Base-by-base conservation (phyloP, 345 rosid genomes). In the Rubroshorea leprosula region DNA sequence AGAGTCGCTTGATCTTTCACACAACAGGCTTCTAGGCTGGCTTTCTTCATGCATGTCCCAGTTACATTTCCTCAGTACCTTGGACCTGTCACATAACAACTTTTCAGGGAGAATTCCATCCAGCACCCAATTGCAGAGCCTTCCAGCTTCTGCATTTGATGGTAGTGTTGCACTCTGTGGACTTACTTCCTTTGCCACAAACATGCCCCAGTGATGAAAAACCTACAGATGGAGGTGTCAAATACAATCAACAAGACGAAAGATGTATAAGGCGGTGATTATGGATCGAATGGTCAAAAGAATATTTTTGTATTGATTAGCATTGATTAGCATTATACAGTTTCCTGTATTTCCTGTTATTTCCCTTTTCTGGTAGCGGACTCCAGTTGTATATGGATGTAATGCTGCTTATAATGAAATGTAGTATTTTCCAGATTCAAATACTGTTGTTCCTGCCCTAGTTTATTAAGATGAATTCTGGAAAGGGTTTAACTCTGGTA, bases 51-150 rank as follows among this genome's bases (percentile, higher is more conserved):
- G 49, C 15, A 4, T 71, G 4, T 41, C 27, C 6, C 7, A n/a
- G 18, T 31, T 66, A 12, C 10, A 5, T 23, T 49, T 8, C 21
- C 64, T 62, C 3, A 9, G 64, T 15, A 22, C 13, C 6, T 43
- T 66, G 56, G 13, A 71, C 23, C 31, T 66, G 53, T 71, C 67
- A 0, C 14, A 51, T 15, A 65, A 71, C 70, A 66, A 52, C 23
- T 52, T 66, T 29, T 44, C 71, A 0, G 57, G 71, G 39, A 66
- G 27, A 53, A 58, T 71, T 19, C 71, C 64, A 12, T 4, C 17
- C 0, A 8, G 61, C 35, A 49, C 71, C 21, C 64, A 62, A 35
- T 15, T 60, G 21, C 62, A 53, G 52, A 22, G 62, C 14, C 66
- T 61, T 16, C 17, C 10, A 35, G 61, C 61, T 20, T 10, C 52